A percentile compares a stretch with the other conserved stretches of the same genome.
phyloP scores from a whole-genome alignment of 495 filamentous ascomycete genomes.

The Podospora sp. region DNA sequence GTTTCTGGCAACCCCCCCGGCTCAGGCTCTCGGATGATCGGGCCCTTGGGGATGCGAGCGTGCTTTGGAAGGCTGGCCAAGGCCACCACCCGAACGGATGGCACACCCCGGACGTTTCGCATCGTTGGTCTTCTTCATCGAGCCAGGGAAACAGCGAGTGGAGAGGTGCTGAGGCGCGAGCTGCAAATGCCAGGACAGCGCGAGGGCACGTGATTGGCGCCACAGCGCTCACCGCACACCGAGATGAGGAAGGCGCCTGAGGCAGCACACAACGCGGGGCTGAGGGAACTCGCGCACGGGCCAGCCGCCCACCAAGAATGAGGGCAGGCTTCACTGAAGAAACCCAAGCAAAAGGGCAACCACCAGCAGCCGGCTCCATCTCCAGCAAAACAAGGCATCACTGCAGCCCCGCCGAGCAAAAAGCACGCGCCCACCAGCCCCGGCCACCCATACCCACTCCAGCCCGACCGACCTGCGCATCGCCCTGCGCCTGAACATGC shows the following conservation, averaged over 20 bases:
- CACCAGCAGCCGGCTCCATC: background rate
- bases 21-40: too few relatives aligned
- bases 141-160: too few relatives aligned
- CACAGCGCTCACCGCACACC: background rate
- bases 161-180: too few relatives aligned
- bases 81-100: too few relatives aligned
- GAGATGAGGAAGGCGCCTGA: slow-evolving; percentile 3
- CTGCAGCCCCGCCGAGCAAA: background rate
- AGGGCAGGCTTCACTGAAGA: slow-evolving; percentile 28
- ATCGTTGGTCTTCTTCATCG: background rate
- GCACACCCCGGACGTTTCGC: background rate
- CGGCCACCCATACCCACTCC: background rate
- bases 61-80: too few relatives aligned
- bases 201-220: slow-evolving; percentile 5
- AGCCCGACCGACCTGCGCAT: slow-evolving; percentile 14
- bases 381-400: background rate
- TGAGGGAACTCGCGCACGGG: slow-evolving; percentile 25
- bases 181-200: background rate
- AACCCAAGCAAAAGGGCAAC: slow-evolving; percentile 20
- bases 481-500: slow-evolving; percentile 31
- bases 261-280: slow-evolving; percentile 24
- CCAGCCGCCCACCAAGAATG: slow-evolving; percentile 29
- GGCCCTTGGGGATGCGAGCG: too few relatives aligned
- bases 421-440: background rate
- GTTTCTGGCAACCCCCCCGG: background rate